Evolutionary conservation across 768 basidiomycete genomes (phyloP).

Genomic region (Trametes meyenii): DNA sequence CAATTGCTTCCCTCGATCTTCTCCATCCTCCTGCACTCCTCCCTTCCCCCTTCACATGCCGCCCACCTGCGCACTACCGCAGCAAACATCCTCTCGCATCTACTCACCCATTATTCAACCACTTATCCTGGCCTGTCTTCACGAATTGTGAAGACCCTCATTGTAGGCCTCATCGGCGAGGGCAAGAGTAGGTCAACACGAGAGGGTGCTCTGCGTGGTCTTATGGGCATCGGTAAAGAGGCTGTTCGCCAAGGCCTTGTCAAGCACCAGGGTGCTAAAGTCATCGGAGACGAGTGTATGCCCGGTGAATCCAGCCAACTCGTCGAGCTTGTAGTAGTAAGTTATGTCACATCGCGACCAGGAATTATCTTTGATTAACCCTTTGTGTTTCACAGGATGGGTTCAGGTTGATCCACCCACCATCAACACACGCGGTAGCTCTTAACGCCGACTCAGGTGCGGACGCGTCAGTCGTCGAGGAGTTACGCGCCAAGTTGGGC

Average conservation of each 20-base stretch:
- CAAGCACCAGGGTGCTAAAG: conserved; percentile 76
- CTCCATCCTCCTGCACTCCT: conserved; percentile 86
- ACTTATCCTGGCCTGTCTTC: conserved; percentile 87
- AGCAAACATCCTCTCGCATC: conserved; percentile 79
- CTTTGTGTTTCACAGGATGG: conserved; percentile 50
- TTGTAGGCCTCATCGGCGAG: conserved; percentile 77
- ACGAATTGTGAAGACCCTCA: conserved; percentile 91
- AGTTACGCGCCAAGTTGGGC: conserved; percentile 59
- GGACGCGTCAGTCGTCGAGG: conserved; percentile 50
- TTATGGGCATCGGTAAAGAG: conserved; percentile 83
- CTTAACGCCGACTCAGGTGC: conserved; percentile 51
- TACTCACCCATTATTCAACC: conserved; percentile 82
- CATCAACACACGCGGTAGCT: conserved; percentile 60
- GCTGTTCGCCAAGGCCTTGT: conserved; percentile 82
- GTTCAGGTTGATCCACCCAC: conserved; percentile 57
- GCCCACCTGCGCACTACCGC: conserved; percentile 79
- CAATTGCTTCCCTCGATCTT: conserved; percentile 94
- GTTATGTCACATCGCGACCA: conserved; percentile 20
- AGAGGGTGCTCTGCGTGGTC: conserved; percentile 87
- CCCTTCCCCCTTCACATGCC: conserved; percentile 72
- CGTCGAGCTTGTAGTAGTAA: conserved; percentile 64
- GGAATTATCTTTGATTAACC: neutral
- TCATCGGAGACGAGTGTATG: conserved; percentile 69
- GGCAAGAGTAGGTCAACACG: conserved; percentile 79
- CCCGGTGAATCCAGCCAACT: conserved; percentile 48